Percentiles rank a stretch among this genome's conserved stretches.
Evolutionary conservation across 805 yeast genomes (phyloP).

Genomic region (Sugiyamaella valdiviana): DNA sequence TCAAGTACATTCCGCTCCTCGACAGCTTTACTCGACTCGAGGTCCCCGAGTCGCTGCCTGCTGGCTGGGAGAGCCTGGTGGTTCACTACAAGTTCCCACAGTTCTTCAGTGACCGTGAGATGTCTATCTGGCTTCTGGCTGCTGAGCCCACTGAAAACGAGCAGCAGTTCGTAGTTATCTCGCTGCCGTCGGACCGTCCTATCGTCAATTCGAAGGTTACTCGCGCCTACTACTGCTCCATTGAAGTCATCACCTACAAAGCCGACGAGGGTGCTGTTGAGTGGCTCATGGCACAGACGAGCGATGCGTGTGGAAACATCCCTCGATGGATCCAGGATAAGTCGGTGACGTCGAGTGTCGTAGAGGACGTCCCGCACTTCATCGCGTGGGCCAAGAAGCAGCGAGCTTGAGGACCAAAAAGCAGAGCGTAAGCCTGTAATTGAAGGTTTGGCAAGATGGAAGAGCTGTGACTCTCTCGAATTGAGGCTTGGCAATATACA

Average conservation of each 20-base stretch:
- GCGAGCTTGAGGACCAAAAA: neutral
- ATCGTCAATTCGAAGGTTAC: slow-evolving; percentile 15
- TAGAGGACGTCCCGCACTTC: slow-evolving; percentile 34
- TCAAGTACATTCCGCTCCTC: slow-evolving; percentile 33
- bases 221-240: slow-evolving; percentile 32
- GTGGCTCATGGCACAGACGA: slow-evolving; percentile 37
- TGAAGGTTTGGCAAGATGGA: no score
- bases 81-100: slow-evolving; percentile 33
- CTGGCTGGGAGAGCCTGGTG: slow-evolving; percentile 23
- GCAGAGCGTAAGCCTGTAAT: neutral
- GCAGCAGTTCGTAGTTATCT: slow-evolving; percentile 31
- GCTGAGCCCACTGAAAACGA: slow-evolving; percentile 25
- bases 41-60: slow-evolving; percentile 6
- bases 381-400: slow-evolving; percentile 26
- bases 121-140: slow-evolving; percentile 32
- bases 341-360: slow-evolving; percentile 29
- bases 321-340: slow-evolving; percentile 36
- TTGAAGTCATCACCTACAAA: slow-evolving; percentile 29
- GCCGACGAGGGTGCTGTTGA: slow-evolving; percentile 25
- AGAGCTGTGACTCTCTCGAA: no score
- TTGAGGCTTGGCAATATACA: no score
- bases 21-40: slow-evolving; percentile 24
- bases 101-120: slow-evolving; percentile 31
- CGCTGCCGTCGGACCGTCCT: slow-evolving; percentile 31
- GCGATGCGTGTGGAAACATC: slow-evolving; percentile 36